phyloP scores from a whole-genome alignment of 768 basidiomycete species.

The Lentinula sp. region DNA sequence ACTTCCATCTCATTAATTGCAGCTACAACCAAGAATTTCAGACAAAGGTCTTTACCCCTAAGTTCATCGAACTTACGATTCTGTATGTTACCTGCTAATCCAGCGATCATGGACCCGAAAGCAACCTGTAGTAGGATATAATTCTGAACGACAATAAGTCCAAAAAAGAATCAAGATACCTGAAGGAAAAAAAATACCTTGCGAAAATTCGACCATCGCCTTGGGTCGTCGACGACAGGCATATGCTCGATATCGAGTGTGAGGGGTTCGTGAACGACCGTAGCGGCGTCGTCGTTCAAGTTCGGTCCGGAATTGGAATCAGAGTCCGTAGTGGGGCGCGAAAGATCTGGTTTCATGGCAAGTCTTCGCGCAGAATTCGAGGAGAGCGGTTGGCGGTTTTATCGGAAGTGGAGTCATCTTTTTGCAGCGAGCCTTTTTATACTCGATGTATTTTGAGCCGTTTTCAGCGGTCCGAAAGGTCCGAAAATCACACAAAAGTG shows the following conservation, averaged over 20 bases:
- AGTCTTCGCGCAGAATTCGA: not conserved
- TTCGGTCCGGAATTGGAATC: not conserved
- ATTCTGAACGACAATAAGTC: constrained; percentile 23
- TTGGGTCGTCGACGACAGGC: constrained; percentile 55
- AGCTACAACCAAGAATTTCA: constrained; percentile 32
- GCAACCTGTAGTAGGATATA: constrained; percentile 41
- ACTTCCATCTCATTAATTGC: constrained; percentile 54
- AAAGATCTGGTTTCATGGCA: not conserved
- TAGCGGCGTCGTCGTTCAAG: constrained; percentile 1
- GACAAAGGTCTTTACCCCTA: not conserved
- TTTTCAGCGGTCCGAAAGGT: not conserved
- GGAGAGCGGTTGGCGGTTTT: not conserved
- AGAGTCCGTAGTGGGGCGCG: not conserved
- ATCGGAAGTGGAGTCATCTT: not conserved
- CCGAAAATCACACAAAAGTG: not conserved
- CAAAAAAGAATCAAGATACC: constrained; percentile 6
- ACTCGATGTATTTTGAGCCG: not conserved
- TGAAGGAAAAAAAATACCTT: constrained; percentile 34
- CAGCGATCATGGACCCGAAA: constrained; percentile 51
- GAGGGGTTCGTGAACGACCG: not conserved
- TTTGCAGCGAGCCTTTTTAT: not conserved
- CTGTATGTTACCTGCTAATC: constrained; percentile 53
- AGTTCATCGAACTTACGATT: constrained; percentile 41
- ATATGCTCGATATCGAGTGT: constrained; percentile 44
- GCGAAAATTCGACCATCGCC: constrained; percentile 47